Conservation (phyloP, 2,329 filamentous ascomycete species). For the Aspergillus brasiliensis region DNA sequence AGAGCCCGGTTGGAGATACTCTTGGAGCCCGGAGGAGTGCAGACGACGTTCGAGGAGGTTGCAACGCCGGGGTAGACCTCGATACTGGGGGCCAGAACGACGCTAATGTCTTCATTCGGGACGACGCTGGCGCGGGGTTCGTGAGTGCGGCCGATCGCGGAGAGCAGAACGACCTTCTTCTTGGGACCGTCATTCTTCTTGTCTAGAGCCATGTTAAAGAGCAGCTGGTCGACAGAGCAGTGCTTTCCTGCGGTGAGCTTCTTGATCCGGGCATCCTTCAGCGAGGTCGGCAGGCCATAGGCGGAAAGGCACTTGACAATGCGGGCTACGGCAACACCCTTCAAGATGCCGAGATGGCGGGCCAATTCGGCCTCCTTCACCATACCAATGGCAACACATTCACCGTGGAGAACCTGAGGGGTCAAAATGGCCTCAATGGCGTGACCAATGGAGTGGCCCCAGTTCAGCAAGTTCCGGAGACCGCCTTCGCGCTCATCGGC, state of each 20-base stretch:
- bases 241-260: constrained; percentile 82
- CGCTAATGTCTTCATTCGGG: constrained; percentile 78
- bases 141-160: constrained; percentile 82
- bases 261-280: constrained; percentile 79
- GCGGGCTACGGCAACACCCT: constrained; percentile 83
- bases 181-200: constrained; percentile 97
- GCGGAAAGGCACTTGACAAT: constrained; percentile 92
- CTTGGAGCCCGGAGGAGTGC: constrained; percentile 92
- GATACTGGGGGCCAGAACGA: constrained; percentile 79
- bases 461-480: constrained; percentile 91
- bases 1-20: constrained; percentile 96
- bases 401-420: constrained; percentile 91
- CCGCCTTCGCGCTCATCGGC: constrained; percentile 93
- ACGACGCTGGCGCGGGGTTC: constrained; percentile 88
- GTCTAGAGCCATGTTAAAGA: constrained; percentile 95
- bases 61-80: constrained; percentile 73
- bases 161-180: constrained; percentile 94
- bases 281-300: constrained; percentile 83
- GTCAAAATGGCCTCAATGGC: constrained; percentile 94
- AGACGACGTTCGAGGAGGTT: constrained; percentile 65
- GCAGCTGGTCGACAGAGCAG: constrained; percentile 81
- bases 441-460: constrained; percentile 96
- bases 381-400: constrained; percentile 97
- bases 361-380: constrained; percentile 95
- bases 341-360: constrained; percentile 81